Evolutionary conservation across 2,329 filamentous ascomycete species (phyloP).

Genomic region (Leptographium flavum): DNA sequence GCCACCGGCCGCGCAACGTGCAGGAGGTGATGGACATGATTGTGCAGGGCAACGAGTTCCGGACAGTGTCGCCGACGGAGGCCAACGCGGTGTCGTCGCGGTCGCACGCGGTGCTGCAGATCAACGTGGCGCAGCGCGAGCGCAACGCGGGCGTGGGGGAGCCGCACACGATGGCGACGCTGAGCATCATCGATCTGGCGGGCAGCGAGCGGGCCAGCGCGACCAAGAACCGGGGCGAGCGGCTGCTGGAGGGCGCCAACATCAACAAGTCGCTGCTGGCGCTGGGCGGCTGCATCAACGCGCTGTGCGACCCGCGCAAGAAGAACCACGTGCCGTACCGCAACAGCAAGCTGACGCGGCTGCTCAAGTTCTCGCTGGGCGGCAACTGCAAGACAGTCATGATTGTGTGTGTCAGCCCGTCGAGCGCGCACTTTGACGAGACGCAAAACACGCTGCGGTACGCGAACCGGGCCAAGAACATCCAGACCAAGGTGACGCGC

Average conservation of each 20-base stretch:
- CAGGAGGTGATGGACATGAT: constrained; percentile 99
- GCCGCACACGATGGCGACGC: constrained; percentile 92
- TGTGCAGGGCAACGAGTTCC: constrained; percentile 81
- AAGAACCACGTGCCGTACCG: constrained; percentile 91
- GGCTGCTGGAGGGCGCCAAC: constrained; percentile 86
- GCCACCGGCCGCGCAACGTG: constrained; percentile 80
- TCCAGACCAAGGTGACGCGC: constrained; percentile 97
- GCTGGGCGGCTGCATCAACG: constrained; percentile 94
- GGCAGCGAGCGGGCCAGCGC: constrained; percentile 92
- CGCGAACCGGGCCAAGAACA: constrained; percentile 96
- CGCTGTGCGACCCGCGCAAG: constrained; percentile 83
- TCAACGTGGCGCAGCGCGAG: constrained; percentile 90
- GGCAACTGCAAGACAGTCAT: constrained; percentile 99
- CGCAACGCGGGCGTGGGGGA: constrained; percentile 85
- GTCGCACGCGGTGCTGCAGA: constrained; percentile 92
- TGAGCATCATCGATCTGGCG: constrained; percentile 95
- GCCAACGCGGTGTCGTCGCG: constrained; percentile 95
- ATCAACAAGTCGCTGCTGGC: constrained; percentile 98
- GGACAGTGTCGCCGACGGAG: constrained; percentile 92
- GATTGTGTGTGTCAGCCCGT: constrained; percentile 97
- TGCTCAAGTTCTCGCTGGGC: constrained; percentile 92
- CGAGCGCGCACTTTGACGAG: constrained; percentile 92
- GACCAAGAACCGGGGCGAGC: constrained; percentile 89
- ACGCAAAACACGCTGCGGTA: constrained; percentile 97
- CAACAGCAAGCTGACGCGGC: constrained; percentile 89